Evolutionary conservation across 1,284 basidiomycete genomes (phyloP).

Genomic region (Termitomyces sp.): DNA sequence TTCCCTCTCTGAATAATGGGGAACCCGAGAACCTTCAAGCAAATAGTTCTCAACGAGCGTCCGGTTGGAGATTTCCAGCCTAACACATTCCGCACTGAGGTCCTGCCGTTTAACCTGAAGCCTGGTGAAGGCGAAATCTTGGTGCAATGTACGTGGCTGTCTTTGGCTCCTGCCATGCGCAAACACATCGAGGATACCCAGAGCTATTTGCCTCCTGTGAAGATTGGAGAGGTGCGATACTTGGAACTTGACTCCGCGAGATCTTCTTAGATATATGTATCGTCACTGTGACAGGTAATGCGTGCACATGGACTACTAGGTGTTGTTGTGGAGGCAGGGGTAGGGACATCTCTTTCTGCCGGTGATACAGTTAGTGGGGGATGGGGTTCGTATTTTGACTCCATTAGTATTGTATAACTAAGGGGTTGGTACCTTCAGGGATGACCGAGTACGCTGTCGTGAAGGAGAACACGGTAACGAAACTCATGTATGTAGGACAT

Average conservation of each 20-base stretch:
- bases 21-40: conserved; percentile 45
- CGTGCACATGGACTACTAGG: conserved; percentile 69
- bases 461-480: conserved; percentile 49
- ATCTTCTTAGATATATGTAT: too few species aligned
- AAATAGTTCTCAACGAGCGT: conserved; percentile 70
- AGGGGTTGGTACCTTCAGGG: conserved; percentile 34
- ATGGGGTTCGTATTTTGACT: conserved; percentile 43
- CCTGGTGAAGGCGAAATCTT: conserved; percentile 58
- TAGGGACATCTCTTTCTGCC: conserved; percentile 45
- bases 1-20: conserved; percentile 5
- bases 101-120: conserved; percentile 49
- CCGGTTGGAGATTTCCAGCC: conserved; percentile 63
- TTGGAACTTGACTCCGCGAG: too few species aligned
- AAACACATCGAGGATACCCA: conserved; percentile 71
- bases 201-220: conserved; percentile 69
- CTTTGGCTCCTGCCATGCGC: conserved; percentile 84
- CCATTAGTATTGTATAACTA: background rate
- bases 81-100: conserved; percentile 66
- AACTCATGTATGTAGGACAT: conserved; percentile 43
- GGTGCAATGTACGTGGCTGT: conserved; percentile 71
- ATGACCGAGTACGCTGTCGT: conserved; percentile 77
- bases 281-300: conserved; percentile 48
- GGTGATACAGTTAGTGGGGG: conserved; percentile 64
- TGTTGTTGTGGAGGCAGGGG: conserved; percentile 58
- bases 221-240: conserved; percentile 69